Base-by-base conservation (phyloP, 2,329 filamentous ascomycete species). In the Neofusicoccum umdonicola region DNA sequence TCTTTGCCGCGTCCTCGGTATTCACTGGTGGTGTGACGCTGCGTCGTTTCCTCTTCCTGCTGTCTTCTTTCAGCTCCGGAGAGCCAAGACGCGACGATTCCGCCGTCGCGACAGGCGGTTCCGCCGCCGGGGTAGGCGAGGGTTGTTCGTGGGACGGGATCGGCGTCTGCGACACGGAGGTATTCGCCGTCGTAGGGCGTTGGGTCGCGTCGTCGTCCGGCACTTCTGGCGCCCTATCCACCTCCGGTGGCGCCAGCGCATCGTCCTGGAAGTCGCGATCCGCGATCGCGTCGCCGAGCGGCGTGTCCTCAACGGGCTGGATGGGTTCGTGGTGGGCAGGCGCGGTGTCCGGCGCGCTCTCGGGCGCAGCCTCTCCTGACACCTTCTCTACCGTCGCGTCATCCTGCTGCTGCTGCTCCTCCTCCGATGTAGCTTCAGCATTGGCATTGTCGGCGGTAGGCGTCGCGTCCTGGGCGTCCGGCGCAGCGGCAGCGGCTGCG, bases 21-120 rank as follows among this genome's bases (percentile, higher is more conserved):
- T 71, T 68, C 4, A 76, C 58, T 4, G 77, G 73, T 11, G 78
- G 79, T 31, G 78, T 77, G 17, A 65, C 64, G 54, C 79, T 80
- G 57, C 79, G 69, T 63, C 79, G 71, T 69, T 80, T 81, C 64
- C 79, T 73, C 69, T 80, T 80, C 67, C 69, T 72, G 12, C 66
- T 72, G 15, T 80, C 77, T 13, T 76, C 75, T 63, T 75, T 75
- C 15, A 76, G 56, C 60, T 78, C 76, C 56, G 77, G 75, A 1
- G 74, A 71, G 50, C 75, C 75, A 13, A 77, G 65, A 11, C 75
- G 69, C 15, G 75, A 77, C 19, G 70, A 50, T 17, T 62, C 57
- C 11, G 52, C 61, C 11, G 61, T 63, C 39, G 48, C 39, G 5
- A 41, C 34, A 15, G 48, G 50, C 12, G 37, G 13, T 9, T 56